Conservation (phyloP, 768 basidiomycete genomes). For the Clitopilus passeckerianus region DNA sequence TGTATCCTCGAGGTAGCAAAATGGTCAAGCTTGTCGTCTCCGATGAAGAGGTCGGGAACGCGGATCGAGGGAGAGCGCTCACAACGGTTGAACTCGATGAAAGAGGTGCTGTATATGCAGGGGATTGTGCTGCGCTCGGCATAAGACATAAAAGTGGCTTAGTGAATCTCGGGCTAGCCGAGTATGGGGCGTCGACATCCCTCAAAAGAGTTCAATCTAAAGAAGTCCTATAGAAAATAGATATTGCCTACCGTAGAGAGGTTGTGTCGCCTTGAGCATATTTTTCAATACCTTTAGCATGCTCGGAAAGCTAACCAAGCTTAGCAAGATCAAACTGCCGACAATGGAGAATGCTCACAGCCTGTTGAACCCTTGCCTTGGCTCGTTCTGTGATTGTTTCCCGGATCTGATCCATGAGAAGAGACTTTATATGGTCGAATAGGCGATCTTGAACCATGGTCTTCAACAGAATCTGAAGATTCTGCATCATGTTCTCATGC, state of each 20-base stretch:
- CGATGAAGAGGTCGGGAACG: constrained; percentile 21
- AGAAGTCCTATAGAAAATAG: no score
- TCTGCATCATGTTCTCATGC: constrained; percentile 33
- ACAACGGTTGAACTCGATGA: constrained; percentile 15
- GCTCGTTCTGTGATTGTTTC: constrained; percentile 30
- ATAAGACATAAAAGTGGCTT: constrained; percentile 48
- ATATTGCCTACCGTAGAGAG: constrained; percentile 26
- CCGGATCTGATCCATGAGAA: constrained; percentile 27
- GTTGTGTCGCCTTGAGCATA: constrained; percentile 26
- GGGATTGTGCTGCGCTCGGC: constrained; percentile 43
- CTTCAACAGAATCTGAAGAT: constrained; percentile 27
- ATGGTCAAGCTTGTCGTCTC: constrained; percentile 12
- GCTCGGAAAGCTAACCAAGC: constrained; percentile 21
- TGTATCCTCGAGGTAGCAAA: constrained; percentile 6
- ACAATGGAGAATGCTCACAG: constrained; percentile 27
- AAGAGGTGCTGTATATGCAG: constrained; percentile 21
- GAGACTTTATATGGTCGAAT: constrained; percentile 30
- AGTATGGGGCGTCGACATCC: constrained; percentile 31
- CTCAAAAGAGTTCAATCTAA: constrained; percentile 4
- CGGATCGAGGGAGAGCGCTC: constrained; percentile 18
- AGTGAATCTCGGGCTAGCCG: constrained; percentile 35
- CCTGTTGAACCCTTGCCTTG: constrained; percentile 33
- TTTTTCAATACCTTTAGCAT: constrained; percentile 36
- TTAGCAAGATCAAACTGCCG: neutral
- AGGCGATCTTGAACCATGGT: constrained; percentile 36